phyloP scores from a whole-genome alignment of 2,329 filamentous ascomycete genomes.

The Neonectria hederae region DNA sequence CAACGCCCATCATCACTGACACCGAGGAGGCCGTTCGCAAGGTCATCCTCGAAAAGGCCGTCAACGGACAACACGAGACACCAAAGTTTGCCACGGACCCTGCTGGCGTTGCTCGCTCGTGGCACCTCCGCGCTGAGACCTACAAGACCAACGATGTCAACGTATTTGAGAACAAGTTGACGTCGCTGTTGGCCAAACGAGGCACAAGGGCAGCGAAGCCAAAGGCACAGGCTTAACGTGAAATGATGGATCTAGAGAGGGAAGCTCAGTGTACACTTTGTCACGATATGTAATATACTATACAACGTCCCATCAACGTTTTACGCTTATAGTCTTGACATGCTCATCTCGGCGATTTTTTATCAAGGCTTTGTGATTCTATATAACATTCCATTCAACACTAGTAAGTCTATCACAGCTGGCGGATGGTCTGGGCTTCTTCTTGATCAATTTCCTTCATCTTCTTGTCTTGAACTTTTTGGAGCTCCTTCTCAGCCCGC shows the following conservation, averaged over 20 bases:
- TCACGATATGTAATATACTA: constrained; percentile 43
- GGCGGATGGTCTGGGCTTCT: constrained; percentile 60
- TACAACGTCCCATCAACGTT: constrained; percentile 37
- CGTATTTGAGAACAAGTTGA: constrained; percentile 53
- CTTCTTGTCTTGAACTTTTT: constrained; percentile 63
- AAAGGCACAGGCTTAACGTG: constrained; percentile 38
- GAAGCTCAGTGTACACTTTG: constrained; percentile 41
- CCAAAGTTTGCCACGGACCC: constrained; percentile 47
- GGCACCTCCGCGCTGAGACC: constrained; percentile 51
- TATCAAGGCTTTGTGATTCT: not conserved
- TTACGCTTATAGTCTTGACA: not conserved
- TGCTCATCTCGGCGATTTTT: not conserved
- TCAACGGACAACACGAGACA: constrained; percentile 51
- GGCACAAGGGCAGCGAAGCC: constrained; percentile 34
- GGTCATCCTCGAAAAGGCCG: constrained; percentile 46
- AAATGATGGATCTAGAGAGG: constrained; percentile 23
- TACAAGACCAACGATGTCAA: constrained; percentile 48
- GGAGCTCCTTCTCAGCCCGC: constrained; percentile 58
- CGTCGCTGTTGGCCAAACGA: constrained; percentile 43
- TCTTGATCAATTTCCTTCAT: constrained; percentile 60
- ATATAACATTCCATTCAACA: constrained; percentile 3
- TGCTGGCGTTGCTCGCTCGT: constrained; percentile 47
- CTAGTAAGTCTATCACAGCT: constrained; percentile 46
- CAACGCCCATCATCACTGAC: constrained; percentile 43
- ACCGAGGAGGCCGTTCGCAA: constrained; percentile 47